phyloP scores from a whole-genome alignment of 2,329 filamentous ascomycete genomes.

The Aspergillus udagawae region DNA sequence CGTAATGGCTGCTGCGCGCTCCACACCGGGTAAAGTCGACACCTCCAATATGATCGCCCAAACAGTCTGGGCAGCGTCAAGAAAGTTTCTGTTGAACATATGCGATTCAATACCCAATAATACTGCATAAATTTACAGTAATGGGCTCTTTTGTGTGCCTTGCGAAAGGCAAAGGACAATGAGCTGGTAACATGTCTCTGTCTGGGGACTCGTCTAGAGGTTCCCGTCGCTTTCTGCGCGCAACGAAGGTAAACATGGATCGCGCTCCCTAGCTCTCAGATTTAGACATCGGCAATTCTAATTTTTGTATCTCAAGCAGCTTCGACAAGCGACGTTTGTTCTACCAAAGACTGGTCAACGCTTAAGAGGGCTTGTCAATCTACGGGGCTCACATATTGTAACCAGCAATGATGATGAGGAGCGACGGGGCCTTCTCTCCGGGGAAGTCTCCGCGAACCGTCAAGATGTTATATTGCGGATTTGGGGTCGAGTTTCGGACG shows the following conservation, averaged over 20 bases:
- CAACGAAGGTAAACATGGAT: slow-evolving; percentile 27
- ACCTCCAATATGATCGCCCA: background rate
- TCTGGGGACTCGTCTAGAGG: slow-evolving; percentile 26
- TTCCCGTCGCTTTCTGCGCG: slow-evolving; percentile 30
- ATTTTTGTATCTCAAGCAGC: slow-evolving; percentile 38
- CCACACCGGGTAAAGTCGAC: background rate
- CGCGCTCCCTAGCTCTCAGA: background rate
- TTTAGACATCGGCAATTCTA: background rate
- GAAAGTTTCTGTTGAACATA: background rate
- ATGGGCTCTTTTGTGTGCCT: background rate
- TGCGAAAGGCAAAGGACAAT: slow-evolving; percentile 9
- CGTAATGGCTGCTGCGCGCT: background rate
- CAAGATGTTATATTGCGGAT: slow-evolving; percentile 15
- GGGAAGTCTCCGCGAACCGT: slow-evolving; percentile 16
- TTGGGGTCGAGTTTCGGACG: slow-evolving; percentile 29
- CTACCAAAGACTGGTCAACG: slow-evolving; percentile 82
- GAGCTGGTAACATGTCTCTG: slow-evolving; percentile 24
- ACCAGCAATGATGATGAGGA: slow-evolving; percentile 33
- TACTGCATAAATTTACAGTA: background rate
- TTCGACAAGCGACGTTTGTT: slow-evolving; percentile 82
- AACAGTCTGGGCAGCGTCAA: background rate
- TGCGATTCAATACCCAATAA: background rate
- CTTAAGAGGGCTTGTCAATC: slow-evolving; percentile 71
- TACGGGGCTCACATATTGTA: slow-evolving; percentile 54
- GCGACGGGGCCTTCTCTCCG: slow-evolving; percentile 30